Evolutionary conservation across 169 alveolate species (phyloP), one percentile per base, ranked within the genome.

Genomic region (Plasmodium relictum): DNA sequence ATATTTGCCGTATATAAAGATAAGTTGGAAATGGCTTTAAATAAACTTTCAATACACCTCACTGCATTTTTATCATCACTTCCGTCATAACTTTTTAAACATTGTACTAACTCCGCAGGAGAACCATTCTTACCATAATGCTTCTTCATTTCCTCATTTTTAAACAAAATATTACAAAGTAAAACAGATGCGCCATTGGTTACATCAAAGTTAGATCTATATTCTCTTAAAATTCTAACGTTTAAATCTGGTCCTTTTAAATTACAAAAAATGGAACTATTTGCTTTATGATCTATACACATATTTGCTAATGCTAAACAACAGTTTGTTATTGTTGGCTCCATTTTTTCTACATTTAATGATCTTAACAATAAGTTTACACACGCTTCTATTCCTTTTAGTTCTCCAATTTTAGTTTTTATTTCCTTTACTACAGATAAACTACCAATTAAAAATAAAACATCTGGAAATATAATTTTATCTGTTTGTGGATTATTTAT

Each of bases 281-380:
- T 96, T 41, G 88, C 94, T 69, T 94, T 92, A 78, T 95, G 95
- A 65, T 95, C 98, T 20, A 96, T 95, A 70, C 97, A 95, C 65
- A 96, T 93, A 88, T 95, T 96, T 7, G 98, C 98, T 72, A 96
- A 92, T 7, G 98, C 98, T 24, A 96, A 92, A 74, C 98, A 96
- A 26, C 95, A 92, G 89, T 96, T 96, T 20, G 98, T 96, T 12
- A 96, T 95, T 12, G 92, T 93, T 48, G 93, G 94, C 76, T 89
- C 93, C 93, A 87, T 93, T 50, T 62, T 62, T 65, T 94, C 93
- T 85, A 61, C 95, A 93, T 50, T 73, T 78, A 87, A 83, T 54
- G 74, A 95, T 83, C 74, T 94, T 61, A 8, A 90, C 88, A 72
- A 94, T 89, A 45, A 92, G 88, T 42, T 95, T 93, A 70, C 95